Evolutionary conservation across 2,329 filamentous ascomycete species (phyloP), one percentile per base, ranked within the genome.

Genomic region (Pleochaeta shiraiana): DNA sequence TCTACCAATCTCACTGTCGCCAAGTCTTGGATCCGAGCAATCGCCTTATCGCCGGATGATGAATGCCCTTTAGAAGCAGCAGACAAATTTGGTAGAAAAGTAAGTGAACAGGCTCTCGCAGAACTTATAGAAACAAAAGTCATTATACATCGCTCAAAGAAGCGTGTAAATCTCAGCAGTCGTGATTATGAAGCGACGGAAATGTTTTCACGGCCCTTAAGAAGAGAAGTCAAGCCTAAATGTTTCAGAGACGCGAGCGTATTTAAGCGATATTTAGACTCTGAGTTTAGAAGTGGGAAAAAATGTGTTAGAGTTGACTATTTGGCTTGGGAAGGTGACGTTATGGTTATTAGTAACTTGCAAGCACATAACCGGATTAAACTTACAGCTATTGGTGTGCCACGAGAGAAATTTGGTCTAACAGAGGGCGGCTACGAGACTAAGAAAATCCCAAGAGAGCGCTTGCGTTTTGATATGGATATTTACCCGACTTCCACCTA

Each of bases 391-490:
- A 71, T 78, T 1, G 76, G 84, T 47, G 78, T 86, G 4, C 82
- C 82, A 0, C 70, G 79, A 62, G 82, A 87, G 33, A 83, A 84
- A 1, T 85, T 87, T 71, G 87, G 87, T 0, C 86, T 90, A 70
- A 80, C 82, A 64, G 84, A 85, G 7, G 82, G 82, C 19, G 83
- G 86, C 67, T 90, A 90, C 73, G 83, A 87, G 70, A 85, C 83
- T 26, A 79, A 85, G 64, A 82, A 82, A 65, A 84, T 85, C 67
- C 81, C 86, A 39, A 85, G 85, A 68, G 78, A 78, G 37, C 82
- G 83, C 68, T 79, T 88, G 62, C 80, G 82, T 67, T 89, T 88
- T 73, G 77, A 79, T 11, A 76, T 89, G 39, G 77, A 81, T 53
- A 77, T 84, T 24, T 74, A 77, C 0, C 83, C 84, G 0, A 87